Evolutionary conservation across 495 filamentous ascomycete genomes (phyloP), one percentile per base, ranked within the genome.

Genomic region (Xylaria nigripes): DNA sequence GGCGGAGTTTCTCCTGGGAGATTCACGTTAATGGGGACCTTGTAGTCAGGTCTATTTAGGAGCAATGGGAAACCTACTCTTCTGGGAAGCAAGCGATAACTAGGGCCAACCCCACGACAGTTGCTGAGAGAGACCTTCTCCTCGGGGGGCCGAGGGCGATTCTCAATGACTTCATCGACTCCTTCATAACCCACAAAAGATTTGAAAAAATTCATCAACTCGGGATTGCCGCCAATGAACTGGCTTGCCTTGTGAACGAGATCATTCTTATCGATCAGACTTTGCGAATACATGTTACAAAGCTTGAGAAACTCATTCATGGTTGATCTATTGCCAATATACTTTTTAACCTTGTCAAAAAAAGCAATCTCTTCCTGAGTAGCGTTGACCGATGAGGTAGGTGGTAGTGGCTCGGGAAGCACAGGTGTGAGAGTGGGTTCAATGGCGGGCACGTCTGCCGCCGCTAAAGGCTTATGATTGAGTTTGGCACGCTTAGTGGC

Each of bases 301-400:
- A 96, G 79, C 70, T 97, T 97, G 55, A 97, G 72, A 68, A 97
- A 97, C 62, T 99, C 94, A 57, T 84, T 90, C 74, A 89, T 93
- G 12, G 83, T 86, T 50, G 86, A 85, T 64, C 95, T 88, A 66
- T 97, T 97, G 36, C 82, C 82, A 55, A 99, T 87, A 68, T 84
- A 91, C 68, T 99, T 99, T 79, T 95, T 96, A 44, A 93, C 90
- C 13, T 90, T 83, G 45, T 99, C 94, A 55, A 99, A 99, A 69
- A 96, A 96, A 1, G 84, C 82, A 25, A 96, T 73, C 59, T 96
- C 90, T 41, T 97, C 94, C 27, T 72, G 70, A 1, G 73, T 75
- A 7, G 83, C 77, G 29, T 72, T 71, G 19, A 85, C 78, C 19
- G 82, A 79, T 0, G 82, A 81, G 0, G 81, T 82, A 1, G 92